These are phyloP conservation scores for Hypholoma sublateritium DNA, from an alignment of 768 basidiomycete species.

Conservation along the genomic window DNA sequence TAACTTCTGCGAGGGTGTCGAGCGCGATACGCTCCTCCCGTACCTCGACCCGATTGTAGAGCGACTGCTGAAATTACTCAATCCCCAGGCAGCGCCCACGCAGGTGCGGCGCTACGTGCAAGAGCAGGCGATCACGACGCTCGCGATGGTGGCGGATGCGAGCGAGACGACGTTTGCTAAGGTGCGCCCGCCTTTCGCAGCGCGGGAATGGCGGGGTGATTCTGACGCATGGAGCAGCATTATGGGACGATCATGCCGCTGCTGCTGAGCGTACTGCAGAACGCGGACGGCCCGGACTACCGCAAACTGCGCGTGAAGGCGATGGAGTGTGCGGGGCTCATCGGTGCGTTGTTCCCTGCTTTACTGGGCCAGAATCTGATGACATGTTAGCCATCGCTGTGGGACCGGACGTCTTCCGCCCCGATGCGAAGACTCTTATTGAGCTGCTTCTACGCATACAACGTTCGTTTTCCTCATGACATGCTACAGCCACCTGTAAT, in stretches of 20 bases:
- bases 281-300: slow-evolving; percentile 67
- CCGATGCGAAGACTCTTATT: slow-evolving; percentile 70
- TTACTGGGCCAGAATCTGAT: neutral
- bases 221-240: slow-evolving; percentile 9
- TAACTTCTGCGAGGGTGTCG: slow-evolving; percentile 89
- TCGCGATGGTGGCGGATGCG: slow-evolving; percentile 88
- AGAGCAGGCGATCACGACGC: slow-evolving; percentile 84
- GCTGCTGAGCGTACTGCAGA: slow-evolving; percentile 70
- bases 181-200: neutral
- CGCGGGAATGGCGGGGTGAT: neutral
- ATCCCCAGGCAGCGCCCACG: slow-evolving; percentile 47
- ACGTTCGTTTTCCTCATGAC: slow-evolving; percentile 42
- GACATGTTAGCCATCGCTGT: slow-evolving; percentile 72
- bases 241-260: slow-evolving; percentile 35
- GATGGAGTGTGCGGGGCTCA: slow-evolving; percentile 89
- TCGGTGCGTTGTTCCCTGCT: slow-evolving; percentile 48
- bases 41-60: slow-evolving; percentile 83
- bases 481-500: too few species aligned
- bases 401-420: slow-evolving; percentile 74
- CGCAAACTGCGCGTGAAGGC: slow-evolving; percentile 74
- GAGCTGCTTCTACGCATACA: slow-evolving; percentile 76
- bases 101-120: slow-evolving; percentile 67
- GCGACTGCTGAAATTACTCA: slow-evolving; percentile 64
- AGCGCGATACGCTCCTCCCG: slow-evolving; percentile 66
- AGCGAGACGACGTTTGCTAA: slow-evolving; percentile 72